phyloP scores from a whole-genome alignment of 352 stramenopile species.

The Pythium utonaiense region DNA sequence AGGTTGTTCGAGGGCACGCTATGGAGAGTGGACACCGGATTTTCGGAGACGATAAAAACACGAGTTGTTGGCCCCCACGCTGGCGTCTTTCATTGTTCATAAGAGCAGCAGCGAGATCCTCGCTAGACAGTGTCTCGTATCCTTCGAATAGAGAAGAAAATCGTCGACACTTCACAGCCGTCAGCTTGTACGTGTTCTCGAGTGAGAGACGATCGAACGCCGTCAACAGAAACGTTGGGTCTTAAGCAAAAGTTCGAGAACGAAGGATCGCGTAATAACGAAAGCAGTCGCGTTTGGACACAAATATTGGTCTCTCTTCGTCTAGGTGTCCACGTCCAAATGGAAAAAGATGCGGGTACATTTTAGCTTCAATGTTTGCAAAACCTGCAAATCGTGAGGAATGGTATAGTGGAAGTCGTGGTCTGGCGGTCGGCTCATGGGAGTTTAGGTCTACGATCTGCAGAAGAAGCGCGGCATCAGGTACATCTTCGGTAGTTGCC shows the following conservation, averaged over 20 bases:
- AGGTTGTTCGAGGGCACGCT: conserved; percentile 19
- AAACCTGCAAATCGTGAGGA: not conserved
- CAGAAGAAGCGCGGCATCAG: not conserved
- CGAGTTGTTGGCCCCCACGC: too few species aligned
- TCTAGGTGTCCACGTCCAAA: conserved; percentile 1
- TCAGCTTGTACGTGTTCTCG: conserved; percentile 9
- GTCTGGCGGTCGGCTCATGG: not conserved
- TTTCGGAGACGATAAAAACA: not conserved
- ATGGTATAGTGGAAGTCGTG: not conserved
- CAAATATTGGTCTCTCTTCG: not conserved
- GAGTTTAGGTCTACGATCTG: not conserved
- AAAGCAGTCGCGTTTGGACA: conserved; percentile 1
- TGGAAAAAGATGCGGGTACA: conserved; percentile 3
- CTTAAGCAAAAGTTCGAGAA: not conserved
- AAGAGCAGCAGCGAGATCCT: not conserved
- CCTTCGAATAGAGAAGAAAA: not conserved
- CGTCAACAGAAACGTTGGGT: conserved; percentile 8
- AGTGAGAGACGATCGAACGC: conserved; percentile 3
- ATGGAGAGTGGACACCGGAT: conserved; percentile 11
- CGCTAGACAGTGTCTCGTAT: not conserved
- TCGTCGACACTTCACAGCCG: conserved; percentile 1
- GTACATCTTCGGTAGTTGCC: not conserved
- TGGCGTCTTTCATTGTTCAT: too few species aligned
- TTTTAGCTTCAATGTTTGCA: not conserved
- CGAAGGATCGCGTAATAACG: not conserved